A percentile compares a stretch with the other conserved stretches of the same genome.
Evolutionary conservation across 352 stramenopile species (phyloP).

Genomic region (Phytophthora melonis): DNA sequence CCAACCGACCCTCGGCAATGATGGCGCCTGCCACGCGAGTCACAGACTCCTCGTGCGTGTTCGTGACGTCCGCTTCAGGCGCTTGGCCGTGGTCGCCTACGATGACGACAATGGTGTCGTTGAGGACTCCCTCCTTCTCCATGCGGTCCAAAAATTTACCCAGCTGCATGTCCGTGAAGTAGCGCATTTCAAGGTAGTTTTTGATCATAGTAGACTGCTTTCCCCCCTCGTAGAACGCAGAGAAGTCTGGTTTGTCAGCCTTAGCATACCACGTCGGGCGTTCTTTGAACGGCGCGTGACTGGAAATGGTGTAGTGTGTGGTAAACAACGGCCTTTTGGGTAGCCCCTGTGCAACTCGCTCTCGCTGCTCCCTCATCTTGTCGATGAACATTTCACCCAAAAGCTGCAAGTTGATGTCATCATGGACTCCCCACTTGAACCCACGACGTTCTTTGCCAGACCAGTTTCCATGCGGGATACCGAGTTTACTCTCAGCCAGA

Average conservation of each 20-base stretch:
- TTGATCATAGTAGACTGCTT: conserved; percentile 45
- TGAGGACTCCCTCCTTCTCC: conserved; percentile 51
- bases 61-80: conserved; percentile 51
- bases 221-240: conserved; percentile 47
- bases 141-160: conserved; percentile 62
- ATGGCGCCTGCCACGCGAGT: conserved; percentile 51
- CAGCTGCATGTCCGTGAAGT: conserved; percentile 61
- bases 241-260: conserved; percentile 59
- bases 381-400: conserved; percentile 54
- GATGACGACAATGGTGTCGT: conserved; percentile 69
- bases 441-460: conserved; percentile 17
- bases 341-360: conserved; percentile 23
- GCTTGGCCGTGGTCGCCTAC: conserved; percentile 62
- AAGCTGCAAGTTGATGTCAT: conserved; percentile 55
- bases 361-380: conserved; percentile 43
- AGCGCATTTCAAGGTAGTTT: conserved; percentile 68
- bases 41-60: conserved; percentile 52
- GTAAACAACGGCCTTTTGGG: conserved; percentile 53
- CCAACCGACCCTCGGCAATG: conserved; percentile 58
- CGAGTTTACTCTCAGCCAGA: conserved; percentile 40
- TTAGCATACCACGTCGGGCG: conserved; percentile 50
- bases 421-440: conserved; percentile 55
- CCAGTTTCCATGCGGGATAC: conserved; percentile 47
- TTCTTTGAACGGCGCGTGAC: conserved; percentile 45
- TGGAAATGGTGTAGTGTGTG: conserved; percentile 74